Evolutionary conservation across 2,329 filamentous ascomycete genomes (phyloP), one percentile per base, ranked within the genome.

Genomic region (Botrytis medusae): DNA sequence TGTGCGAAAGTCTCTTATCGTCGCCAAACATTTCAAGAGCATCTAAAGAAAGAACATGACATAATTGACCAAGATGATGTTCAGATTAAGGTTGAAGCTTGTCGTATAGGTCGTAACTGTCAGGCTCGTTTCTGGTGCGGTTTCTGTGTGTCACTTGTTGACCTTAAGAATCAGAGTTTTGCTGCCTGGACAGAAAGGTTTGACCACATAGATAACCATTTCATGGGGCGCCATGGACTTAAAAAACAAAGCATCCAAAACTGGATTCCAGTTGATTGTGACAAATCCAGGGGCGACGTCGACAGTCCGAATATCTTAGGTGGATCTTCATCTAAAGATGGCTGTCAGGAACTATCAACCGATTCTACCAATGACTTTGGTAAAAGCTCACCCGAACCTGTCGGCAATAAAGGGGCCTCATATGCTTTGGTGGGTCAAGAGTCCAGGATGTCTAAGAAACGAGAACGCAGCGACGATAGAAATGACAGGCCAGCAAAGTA

Each of bases 51-150:
- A 32, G 77, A 80, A 0, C 81, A 82, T 67, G 71, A 80, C 8
- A 78, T 84, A 14, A 74, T 75, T 7, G 73, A 78, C 37, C 75
- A 78, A 7, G 75, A 76, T 20, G 63, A 76, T 20, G 74, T 82
- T 34, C 76, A 87, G 1, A 77, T 80, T 1, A 86, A 85, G 73
- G 78, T 89, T 2, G 85, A 87, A 42, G 83, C 81, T 9, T 88
- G 88, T 76, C 87, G 87, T 10, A 87, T 93, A 42, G 91, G 91
- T 0, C 85, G 87, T 22, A 90, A 92, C 74, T 88, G 87, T 44
- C 89, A 91, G 76, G 83, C 84, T 2, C 85, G 87, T 9, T 97
- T 94, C 82, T 97, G 94, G 94, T 97, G 95, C 79, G 94, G 94
- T 0, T 97, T 97, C 80, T 97, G 94, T 80, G 79, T 83, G 25